A percentile compares a stretch with the other conserved stretches of the same genome.
phyloP scores from a whole-genome alignment of 768 basidiomycete species.

The Suillus subaureus region DNA sequence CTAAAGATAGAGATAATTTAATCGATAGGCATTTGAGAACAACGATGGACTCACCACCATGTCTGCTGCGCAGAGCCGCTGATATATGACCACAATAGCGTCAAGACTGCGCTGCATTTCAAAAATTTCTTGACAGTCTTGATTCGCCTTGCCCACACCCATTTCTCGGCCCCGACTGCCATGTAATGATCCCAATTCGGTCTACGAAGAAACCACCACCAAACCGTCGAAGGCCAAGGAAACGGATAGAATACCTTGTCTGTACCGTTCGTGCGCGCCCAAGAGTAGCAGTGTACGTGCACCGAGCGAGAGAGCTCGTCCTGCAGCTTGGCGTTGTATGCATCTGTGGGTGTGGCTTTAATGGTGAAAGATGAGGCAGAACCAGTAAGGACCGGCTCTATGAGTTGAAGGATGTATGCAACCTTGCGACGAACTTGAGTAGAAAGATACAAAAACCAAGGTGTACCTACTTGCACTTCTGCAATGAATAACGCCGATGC shows the following conservation, averaged over 20 bases:
- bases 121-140: slow-evolving; percentile 9
- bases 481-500: neutral
- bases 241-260: neutral
- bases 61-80: slow-evolving; percentile 2
- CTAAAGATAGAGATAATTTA: neutral
- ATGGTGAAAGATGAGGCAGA: neutral
- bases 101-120: slow-evolving; percentile 8
- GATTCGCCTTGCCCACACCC: slow-evolving; percentile 24
- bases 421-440: neutral
- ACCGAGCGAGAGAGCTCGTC: neutral
- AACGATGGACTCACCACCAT: neutral
- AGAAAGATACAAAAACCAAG: neutral
- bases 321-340: neutral
- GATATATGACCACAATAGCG: slow-evolving; percentile 13
- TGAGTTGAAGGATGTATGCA: neutral
- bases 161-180: slow-evolving; percentile 13
- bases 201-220: neutral
- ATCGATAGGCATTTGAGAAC: neutral
- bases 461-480: neutral
- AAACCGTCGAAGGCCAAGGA: neutral
- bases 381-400: neutral
- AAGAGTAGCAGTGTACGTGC: neutral
- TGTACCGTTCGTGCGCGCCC: neutral
- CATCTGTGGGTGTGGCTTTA: neutral
- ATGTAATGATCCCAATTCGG: neutral